These are phyloP conservation scores for Perkinsus chesapeaki DNA, from an alignment of 169 alveolate genomes.

Conservation along the genomic window DNA sequence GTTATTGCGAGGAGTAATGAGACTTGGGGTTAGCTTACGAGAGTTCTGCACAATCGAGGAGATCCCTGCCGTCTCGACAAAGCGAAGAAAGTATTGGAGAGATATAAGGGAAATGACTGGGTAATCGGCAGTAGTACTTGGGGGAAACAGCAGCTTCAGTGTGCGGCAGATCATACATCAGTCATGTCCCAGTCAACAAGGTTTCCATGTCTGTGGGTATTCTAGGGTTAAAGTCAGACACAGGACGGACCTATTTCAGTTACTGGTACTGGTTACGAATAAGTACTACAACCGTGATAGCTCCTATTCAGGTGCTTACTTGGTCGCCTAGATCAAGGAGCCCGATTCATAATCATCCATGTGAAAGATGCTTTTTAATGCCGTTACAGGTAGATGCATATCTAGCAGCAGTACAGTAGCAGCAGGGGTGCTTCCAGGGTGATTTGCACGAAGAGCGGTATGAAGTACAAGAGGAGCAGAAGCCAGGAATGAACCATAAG, in stretches of 20 bases:
- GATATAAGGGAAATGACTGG: constrained; percentile 10
- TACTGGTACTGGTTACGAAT: neutral
- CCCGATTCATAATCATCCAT: constrained; percentile 29
- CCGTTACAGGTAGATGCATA: constrained; percentile 1
- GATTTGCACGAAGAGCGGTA: constrained; percentile 10
- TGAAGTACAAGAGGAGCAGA: constrained; percentile 9
- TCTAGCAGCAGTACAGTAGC: too few species aligned
- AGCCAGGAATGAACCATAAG: neutral
- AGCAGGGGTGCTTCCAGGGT: constrained; percentile 8
- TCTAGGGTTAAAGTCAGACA: neutral
- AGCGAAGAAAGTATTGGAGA: constrained; percentile 3
- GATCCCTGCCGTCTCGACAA: constrained; percentile 16
- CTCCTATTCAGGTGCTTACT: constrained; percentile 9
- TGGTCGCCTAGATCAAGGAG: constrained; percentile 21
- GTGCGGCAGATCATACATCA: neutral
- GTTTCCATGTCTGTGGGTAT: neutral
- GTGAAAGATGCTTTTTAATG: constrained; percentile 31
- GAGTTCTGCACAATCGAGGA: constrained; percentile 2
- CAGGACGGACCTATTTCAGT: neutral
- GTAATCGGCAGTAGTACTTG: neutral
- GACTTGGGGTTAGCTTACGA: too few species aligned
- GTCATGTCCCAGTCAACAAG: neutral
- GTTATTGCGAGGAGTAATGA: too few species aligned
- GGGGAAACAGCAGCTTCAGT: neutral
- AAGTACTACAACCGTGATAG: neutral